phyloP scores from a whole-genome alignment of 768 basidiomycete genomes.

The Melanogaster broomeanus region DNA sequence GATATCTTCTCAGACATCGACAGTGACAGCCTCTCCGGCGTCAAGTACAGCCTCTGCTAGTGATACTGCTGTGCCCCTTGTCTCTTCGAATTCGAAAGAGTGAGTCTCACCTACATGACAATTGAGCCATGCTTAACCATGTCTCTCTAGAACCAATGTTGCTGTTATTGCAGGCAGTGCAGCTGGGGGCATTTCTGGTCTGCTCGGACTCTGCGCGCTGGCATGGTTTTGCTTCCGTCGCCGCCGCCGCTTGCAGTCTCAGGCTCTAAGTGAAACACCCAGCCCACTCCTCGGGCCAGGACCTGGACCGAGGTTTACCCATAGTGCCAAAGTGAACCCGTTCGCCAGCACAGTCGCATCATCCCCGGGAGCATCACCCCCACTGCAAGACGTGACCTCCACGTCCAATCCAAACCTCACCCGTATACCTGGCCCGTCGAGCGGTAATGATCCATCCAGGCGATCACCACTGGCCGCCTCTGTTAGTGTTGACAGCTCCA shows the following conservation, averaged over 20 bases:
- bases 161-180: constrained; percentile 15
- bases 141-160: constrained; percentile 11
- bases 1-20: constrained; percentile 4
- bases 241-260: constrained; percentile 5
- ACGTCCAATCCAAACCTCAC: background rate
- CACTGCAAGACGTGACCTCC: constrained; percentile 4
- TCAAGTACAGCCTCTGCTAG: constrained; percentile 13
- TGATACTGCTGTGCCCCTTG: background rate
- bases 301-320: constrained; percentile 6
- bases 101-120: background rate
- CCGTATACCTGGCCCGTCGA: background rate
- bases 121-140: background rate
- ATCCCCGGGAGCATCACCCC: background rate
- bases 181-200: constrained; percentile 16
- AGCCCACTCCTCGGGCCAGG: constrained; percentile 6
- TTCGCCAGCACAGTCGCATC: constrained; percentile 1
- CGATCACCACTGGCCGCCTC: background rate
- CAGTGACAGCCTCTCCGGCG: constrained; percentile 9
- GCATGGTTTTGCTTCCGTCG: constrained; percentile 10
- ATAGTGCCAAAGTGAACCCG: background rate
- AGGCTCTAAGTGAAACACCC: constrained; percentile 2
- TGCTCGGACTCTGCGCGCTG: constrained; percentile 17
- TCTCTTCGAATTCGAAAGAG: constrained; percentile 6
- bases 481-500: background rate
- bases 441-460: background rate